Evolutionary conservation across 176 grass and related monocot genomes (phyloP), one percentile per base, ranked within the genome.

Genomic region (Oryza coarctata): DNA sequence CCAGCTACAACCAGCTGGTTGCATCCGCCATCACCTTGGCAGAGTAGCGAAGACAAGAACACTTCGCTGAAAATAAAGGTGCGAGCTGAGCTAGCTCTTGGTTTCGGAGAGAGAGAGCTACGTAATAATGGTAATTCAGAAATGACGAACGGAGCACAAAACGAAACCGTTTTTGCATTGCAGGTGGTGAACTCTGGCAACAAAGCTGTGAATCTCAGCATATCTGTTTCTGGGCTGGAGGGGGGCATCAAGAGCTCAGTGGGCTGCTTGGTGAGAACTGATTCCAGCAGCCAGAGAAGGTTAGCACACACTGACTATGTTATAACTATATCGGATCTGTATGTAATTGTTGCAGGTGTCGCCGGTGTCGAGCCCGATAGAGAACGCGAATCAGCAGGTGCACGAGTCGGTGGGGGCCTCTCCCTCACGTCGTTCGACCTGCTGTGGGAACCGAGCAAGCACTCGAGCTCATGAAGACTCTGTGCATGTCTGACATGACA

Each of bases 181-280:
- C 77, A 97, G 94, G 86, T 94, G 23, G 88, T 97, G 1, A 97
- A 97, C 70, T 90, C 92, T 73, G 94, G 94, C 25, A 87, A 27
- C 71, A 77, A 83, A 17, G 79, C 18, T 35, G 84, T 97, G 33
- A 77, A 85, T 77, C 86, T 97, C 18, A 97, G 81, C 39, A 87
- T 94, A 72, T 83, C 74, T 1, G 26, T 97, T 0, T 7, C 29
- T 3, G 83, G 92, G 25, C 47, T 94, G 76, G 55, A 74, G 64
- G 73, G 29, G 3, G 10, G 61, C 43, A 63, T 97, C 63, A 87
- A 82, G 39, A 88, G 71, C 13, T 64, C 87, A 15, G 31, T 43
- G 75, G 81, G 13, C 58, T 86, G 4, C 89, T 87, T 47, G 94
- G 91, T 25, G 94, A 92, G 71, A 97, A 97, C 77, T 97, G 90